phyloP scores from a whole-genome alignment of 176 grass and related monocot species.

The Phragmites australis region DNA sequence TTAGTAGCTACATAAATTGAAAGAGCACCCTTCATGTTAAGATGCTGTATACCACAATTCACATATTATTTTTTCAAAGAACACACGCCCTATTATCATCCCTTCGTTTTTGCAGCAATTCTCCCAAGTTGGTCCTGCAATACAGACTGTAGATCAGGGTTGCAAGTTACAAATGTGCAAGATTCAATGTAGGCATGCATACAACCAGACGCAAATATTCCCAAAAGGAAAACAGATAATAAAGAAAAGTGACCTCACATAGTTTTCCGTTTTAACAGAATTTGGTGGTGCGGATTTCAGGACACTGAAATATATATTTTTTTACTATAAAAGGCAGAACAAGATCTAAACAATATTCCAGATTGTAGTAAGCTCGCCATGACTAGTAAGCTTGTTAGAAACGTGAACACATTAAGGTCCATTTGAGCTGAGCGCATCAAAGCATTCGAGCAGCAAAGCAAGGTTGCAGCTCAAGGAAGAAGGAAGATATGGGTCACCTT shows the following conservation, averaged over 20 bases:
- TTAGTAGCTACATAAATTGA: not conserved
- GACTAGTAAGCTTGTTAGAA: not conserved
- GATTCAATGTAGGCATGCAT: not conserved
- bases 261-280: not conserved
- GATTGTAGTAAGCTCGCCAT: not conserved
- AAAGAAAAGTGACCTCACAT: not conserved
- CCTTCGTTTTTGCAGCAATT: slow-evolving; percentile 13
- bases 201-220: not conserved
- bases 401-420: not conserved
- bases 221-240: not conserved
- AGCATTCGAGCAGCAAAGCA: not conserved
- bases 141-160: not conserved
- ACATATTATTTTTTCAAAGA: not conserved
- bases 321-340: not conserved
- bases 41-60: not conserved
- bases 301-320: not conserved
- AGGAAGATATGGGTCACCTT: slow-evolving; percentile 50
- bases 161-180: not conserved
- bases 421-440: not conserved
- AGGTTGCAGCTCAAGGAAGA: not conserved
- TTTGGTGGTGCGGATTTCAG: not conserved
- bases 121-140: not conserved
- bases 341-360: slow-evolving; percentile 2
- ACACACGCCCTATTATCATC: not conserved
- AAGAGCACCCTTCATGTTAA: not conserved